Conservation (phyloP, 305 asterid species). For the Solanum aculeatissimum region DNA sequence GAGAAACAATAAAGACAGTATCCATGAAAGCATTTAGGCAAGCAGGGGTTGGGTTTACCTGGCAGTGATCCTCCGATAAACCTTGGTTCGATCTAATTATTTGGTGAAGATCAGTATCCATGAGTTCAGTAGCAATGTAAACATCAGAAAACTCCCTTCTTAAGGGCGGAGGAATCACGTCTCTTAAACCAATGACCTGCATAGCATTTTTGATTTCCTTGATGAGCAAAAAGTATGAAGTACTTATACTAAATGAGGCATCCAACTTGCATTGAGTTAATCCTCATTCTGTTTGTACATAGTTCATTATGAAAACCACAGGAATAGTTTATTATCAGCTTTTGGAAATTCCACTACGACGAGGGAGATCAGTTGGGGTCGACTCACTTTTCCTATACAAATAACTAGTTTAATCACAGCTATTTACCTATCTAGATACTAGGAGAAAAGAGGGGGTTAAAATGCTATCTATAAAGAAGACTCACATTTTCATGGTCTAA, state of each 20-base stretch:
- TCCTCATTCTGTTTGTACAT: background rate
- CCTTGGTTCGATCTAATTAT: conserved; percentile 87
- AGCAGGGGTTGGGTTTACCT: conserved; percentile 26
- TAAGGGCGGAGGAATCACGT: conserved; percentile 89
- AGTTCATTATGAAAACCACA: background rate
- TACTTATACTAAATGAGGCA: background rate
- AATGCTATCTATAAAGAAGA: background rate
- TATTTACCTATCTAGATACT: background rate
- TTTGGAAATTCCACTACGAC: background rate
- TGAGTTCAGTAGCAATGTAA: conserved; percentile 61
- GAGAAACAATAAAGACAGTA: background rate
- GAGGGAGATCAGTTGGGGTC: background rate
- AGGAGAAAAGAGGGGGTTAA: background rate
- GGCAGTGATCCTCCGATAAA: conserved; percentile 88
- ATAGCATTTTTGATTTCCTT: background rate
- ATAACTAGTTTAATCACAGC: background rate
- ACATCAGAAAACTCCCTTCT: conserved; percentile 82
- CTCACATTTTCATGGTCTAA: conserved; percentile 37
- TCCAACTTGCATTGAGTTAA: background rate
- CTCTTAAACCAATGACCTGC: conserved; percentile 66
- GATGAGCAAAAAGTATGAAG: background rate
- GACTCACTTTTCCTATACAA: background rate
- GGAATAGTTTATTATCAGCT: background rate
- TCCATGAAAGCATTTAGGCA: background rate
- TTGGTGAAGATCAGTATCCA: conserved; percentile 99